phyloP scores from a whole-genome alignment of 2,329 filamentous ascomycete species.

The Lasiodiplodia gonubiensis region DNA sequence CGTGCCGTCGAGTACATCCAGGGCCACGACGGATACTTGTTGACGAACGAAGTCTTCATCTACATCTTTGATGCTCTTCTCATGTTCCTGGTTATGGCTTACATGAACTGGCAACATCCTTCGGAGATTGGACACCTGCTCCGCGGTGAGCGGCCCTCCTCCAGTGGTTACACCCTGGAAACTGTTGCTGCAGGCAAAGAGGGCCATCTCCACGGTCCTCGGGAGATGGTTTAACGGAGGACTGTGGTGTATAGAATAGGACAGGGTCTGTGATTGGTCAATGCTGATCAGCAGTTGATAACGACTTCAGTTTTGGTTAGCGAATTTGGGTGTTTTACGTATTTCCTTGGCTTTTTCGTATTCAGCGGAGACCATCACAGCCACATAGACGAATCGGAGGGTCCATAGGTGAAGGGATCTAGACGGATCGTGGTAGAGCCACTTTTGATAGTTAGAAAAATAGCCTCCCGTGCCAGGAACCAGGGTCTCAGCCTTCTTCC shows the following conservation, averaged over 20 bases:
- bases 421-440: neutral
- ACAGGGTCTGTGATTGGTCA: neutral
- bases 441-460: neutral
- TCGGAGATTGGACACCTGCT: slow-evolving; percentile 35
- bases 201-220: neutral
- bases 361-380: neutral
- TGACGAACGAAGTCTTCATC: slow-evolving; percentile 52
- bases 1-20: slow-evolving; percentile 56
- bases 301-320: neutral
- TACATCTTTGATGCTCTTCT: slow-evolving; percentile 56
- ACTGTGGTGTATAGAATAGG: neutral
- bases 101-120: slow-evolving; percentile 49
- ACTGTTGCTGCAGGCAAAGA: neutral
- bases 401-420: neutral
- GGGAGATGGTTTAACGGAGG: slow-evolving; percentile 9
- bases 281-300: neutral
- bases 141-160: slow-evolving; percentile 15
- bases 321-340: neutral
- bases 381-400: neutral
- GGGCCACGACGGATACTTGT: slow-evolving; percentile 53
- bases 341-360: neutral
- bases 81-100: slow-evolving; percentile 51
- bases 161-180: neutral
- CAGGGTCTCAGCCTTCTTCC: neutral
- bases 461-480: neutral